Evolutionary conservation across 306 rosid genomes (phyloP).

Genomic region (Cicer judaicum): DNA sequence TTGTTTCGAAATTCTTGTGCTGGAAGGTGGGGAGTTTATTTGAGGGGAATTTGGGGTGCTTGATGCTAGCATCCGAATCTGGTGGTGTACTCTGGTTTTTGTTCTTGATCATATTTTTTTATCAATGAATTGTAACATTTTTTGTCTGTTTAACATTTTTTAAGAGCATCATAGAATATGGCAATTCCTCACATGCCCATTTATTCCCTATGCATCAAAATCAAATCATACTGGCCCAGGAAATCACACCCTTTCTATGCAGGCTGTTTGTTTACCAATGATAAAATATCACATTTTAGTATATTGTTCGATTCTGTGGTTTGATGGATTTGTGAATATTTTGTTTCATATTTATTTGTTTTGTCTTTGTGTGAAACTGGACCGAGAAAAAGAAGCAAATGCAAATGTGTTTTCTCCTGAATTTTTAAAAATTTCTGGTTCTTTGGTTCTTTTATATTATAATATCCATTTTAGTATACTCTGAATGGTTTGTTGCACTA

Average conservation of each 20-base stretch:
- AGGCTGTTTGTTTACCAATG: background rate
- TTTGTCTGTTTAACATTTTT: no score
- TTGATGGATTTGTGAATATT: background rate
- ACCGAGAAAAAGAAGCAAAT: background rate
- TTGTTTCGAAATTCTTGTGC: background rate
- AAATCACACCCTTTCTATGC: conserved; percentile 42
- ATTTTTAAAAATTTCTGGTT: background rate
- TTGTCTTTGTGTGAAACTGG: background rate
- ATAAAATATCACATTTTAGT: background rate
- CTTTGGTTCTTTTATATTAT: background rate
- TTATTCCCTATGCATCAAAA: conserved; percentile 44
- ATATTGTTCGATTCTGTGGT: background rate
- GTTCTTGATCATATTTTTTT: conserved; percentile 49
- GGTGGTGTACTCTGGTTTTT: conserved; percentile 50
- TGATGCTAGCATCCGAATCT: conserved; percentile 52
- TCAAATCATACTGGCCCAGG: conserved; percentile 55
- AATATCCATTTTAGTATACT: background rate
- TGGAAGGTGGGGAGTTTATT: conserved; percentile 1
- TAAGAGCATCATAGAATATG: conserved; percentile 32
- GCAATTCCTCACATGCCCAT: conserved; percentile 46
- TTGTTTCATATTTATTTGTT: background rate
- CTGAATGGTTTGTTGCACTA: no score
- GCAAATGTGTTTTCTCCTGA: background rate
- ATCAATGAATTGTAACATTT: conserved; percentile 42
- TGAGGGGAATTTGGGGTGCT: background rate